A percentile compares a stretch with the other conserved stretches of the same genome.
These are phyloP conservation scores for Lobosporangium transversale DNA, from an alignment of 192 early-diverging fungal species.

Conservation along the genomic window DNA sequence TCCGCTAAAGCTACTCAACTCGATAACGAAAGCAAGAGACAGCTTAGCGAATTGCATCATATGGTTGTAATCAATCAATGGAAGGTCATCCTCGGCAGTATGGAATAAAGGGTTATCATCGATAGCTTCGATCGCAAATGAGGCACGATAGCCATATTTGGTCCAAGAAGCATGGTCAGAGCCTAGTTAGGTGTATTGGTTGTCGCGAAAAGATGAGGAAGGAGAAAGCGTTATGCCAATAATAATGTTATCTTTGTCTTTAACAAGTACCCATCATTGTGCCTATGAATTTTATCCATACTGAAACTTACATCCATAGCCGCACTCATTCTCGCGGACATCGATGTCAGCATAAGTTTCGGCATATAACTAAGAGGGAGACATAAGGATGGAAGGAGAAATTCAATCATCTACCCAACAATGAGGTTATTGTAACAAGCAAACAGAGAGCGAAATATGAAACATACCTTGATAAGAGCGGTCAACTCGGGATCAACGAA, in stretches of 20 bases:
- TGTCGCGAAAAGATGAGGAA: no score
- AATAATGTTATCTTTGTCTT: background rate
- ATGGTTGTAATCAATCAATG: constrained; percentile 85
- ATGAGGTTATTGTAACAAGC: no score
- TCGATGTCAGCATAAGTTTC: constrained; percentile 73
- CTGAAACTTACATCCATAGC: constrained; percentile 71
- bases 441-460: no score
- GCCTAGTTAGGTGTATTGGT: no score
- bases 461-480: constrained; percentile 58
- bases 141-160: constrained; percentile 86
- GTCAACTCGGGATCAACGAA: constrained; percentile 73
- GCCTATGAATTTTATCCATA: background rate
- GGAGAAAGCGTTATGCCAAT: background rate
- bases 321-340: constrained; percentile 82
- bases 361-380: constrained; percentile 61
- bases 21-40: constrained; percentile 86
- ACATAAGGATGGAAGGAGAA: background rate
- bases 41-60: constrained; percentile 88
- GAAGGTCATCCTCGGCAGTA: constrained; percentile 78
- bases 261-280: background rate
- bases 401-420: background rate
- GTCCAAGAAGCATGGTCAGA: constrained; percentile 95
- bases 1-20: no score
- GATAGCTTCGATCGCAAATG: constrained; percentile 86
- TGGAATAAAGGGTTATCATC: constrained; percentile 88